Evolutionary conservation across 2,329 filamentous ascomycete species (phyloP), one percentile per base, ranked within the genome.

Genomic region (Colletotrichum caudatum): DNA sequence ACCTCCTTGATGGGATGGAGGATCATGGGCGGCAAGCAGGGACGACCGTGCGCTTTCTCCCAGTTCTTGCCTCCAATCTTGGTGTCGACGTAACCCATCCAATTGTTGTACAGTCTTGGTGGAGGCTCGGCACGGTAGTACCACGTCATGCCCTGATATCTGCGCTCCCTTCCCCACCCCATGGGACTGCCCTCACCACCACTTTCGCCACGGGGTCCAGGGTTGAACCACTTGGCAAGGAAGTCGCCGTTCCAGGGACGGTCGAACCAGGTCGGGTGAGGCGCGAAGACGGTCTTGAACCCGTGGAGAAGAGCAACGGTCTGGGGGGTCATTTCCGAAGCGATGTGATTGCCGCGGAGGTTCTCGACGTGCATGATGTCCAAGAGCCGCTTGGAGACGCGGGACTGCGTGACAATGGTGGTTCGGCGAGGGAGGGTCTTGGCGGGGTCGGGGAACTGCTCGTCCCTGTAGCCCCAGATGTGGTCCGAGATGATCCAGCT

Each of bases 321-420:
- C 66, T 92, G 90, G 0, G 92, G 90, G 72, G 91, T 92, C 92
- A 95, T 94, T 78, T 95, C 93, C 0, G 92, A 93, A 69, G 91
- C 92, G 76, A 95, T 90, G 77, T 94, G 92, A 76, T 92, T 92
- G 74, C 92, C 91, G 18, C 88, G 86, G 74, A 92, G 84, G 64
- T 93, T 93, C 79, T 95, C 93, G 44, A 89, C 86, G 77, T 95
- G 92, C 92, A 95, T 95, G 73, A 91, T 87, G 75, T 93, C 88
- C 44, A 95, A 84, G 2, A 95, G 84, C 37, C 87, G 87, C 78
- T 90, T 92, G 20, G 92, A 94, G 9, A 94, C 84, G 64, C 93
- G 89, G 1, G 91, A 91, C 74, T 94, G 92, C 0, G 93, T 94
- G 73, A 94, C 90, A 76, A 95, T 93, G n/a, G 92, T 92, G 14